Base-by-base conservation (phyloP, 2,329 filamentous ascomycete species). In the Alternaria viburni region DNA sequence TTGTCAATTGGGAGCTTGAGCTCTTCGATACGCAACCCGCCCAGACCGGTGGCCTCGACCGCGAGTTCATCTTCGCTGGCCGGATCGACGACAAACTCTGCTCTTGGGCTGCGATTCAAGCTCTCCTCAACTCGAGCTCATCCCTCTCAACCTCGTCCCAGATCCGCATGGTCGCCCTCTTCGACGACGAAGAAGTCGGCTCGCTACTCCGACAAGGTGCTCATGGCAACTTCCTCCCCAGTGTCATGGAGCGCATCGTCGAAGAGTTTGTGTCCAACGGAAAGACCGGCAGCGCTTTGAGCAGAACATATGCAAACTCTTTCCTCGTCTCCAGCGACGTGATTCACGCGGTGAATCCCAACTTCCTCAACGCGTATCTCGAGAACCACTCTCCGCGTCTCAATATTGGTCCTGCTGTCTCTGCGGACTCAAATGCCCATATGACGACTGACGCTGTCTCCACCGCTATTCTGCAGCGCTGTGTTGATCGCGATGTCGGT, bases 21-120 rank as follows among this genome's bases (percentile, higher is more conserved):
- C 90, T 99, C 30, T 99, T 91, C 77, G 96, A 98, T 81, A 88
- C 88, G 5, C 93, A 97, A 78, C 92, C 94, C 9, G 94, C 94
- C 1, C 89, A 90, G 44, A 87, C 93, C 17, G 90, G 92, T 69
- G 96, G 96, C 12, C 81, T 99, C 61, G 92, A 97, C 73, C 93
- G 91, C 78, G 95, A 98, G 73, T 91, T 99, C 79, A 97, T 99
- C 81, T 97, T 95, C 69, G 95, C 93, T 9, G 94, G 95, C 62
- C 91, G 96, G 57, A 96, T 98, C 70, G 96, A 99, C 78, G 96
- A 99, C 83, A 98, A 97, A 84, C 90, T 99, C 50, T 98, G 96
- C 85, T 96, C 92, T 30, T 98, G 93, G 90, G 89, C 93, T 8
- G 95, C 96, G 8, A 86, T 97, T 56, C 90, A 94, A 79, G 94